Conservation (phyloP, 306 rosid genomes). For the Ammopiptanthus mongolicus region DNA sequence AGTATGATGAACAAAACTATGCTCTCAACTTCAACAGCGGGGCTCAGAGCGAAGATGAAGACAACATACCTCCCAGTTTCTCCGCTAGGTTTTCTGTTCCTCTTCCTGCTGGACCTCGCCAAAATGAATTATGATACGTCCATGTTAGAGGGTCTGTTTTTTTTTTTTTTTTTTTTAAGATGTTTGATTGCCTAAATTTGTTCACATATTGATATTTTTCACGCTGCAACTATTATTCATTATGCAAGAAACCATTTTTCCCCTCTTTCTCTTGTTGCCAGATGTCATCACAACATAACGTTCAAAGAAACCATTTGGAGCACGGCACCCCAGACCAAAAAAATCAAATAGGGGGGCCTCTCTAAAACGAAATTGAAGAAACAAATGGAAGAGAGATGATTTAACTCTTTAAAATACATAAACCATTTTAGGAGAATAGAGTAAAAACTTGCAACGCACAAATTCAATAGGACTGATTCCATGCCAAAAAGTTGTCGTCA, state of each 20-base stretch:
- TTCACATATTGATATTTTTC: background rate
- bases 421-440: conserved; percentile 2
- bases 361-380: background rate
- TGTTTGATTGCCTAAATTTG: background rate
- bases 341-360: background rate
- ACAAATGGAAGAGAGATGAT: background rate
- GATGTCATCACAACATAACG: too few species aligned
- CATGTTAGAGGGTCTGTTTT: background rate
- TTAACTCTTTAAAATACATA: background rate
- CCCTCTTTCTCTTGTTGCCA: background rate
- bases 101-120: conserved; percentile 2
- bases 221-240: too few species aligned
- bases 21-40: conserved; percentile 64
- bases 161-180: background rate
- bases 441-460: background rate
- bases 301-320: background rate
- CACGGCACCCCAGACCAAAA: background rate
- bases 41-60: conserved; percentile 43
- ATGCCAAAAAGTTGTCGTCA: background rate
- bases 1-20: conserved; percentile 65
- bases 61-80: conserved; percentile 33
- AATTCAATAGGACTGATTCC: background rate
- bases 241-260: background rate
- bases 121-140: background rate
- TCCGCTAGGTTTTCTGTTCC: conserved; percentile 52